Percentiles rank a stretch among this genome's conserved stretches.
Evolutionary conservation across 164 flowering plant genomes (phyloP).

Genomic region (Vitis amurensis): DNA sequence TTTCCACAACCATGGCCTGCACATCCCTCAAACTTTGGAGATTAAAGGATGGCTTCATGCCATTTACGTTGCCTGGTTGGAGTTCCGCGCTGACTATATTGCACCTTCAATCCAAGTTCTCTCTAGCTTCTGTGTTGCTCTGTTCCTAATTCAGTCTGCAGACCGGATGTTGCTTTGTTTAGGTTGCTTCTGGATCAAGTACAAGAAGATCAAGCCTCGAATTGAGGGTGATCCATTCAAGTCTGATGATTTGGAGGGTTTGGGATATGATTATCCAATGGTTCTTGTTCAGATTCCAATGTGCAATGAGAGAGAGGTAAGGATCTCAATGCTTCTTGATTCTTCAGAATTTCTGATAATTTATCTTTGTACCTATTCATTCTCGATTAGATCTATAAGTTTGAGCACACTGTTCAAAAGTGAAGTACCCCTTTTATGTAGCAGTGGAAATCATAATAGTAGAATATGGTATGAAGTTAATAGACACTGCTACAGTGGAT

Average conservation of each 20-base stretch:
- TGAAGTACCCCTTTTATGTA: too few species aligned
- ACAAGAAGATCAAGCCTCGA: conserved; percentile 6
- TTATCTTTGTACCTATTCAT: background rate
- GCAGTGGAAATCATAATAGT: too few species aligned
- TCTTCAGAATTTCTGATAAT: background rate
- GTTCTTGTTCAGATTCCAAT: conserved; percentile 12
- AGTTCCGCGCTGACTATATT: conserved; percentile 1
- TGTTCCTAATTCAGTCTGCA: conserved; percentile 6
- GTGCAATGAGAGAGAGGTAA: conserved; percentile 10
- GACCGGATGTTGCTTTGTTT: conserved; percentile 10
- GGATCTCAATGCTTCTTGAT: background rate
- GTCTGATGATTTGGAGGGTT: conserved; percentile 4
- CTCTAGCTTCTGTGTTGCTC: background rate
- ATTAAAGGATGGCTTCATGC: background rate
- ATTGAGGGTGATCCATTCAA: conserved; percentile 2
- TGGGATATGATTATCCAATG: conserved; percentile 2
- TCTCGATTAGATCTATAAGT: too few species aligned
- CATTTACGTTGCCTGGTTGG: conserved; percentile 1
- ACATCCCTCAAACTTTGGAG: background rate
- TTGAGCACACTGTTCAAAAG: too few species aligned
- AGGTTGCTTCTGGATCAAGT: conserved; percentile 16
- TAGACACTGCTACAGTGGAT: too few species aligned
- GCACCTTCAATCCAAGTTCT: conserved; percentile 1
- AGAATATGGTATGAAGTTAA: too few species aligned
- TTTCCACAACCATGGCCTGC: background rate